Evolutionary conservation across 2,329 filamentous ascomycete genomes (phyloP).

Genomic region (Dactylellina drechsleri): DNA sequence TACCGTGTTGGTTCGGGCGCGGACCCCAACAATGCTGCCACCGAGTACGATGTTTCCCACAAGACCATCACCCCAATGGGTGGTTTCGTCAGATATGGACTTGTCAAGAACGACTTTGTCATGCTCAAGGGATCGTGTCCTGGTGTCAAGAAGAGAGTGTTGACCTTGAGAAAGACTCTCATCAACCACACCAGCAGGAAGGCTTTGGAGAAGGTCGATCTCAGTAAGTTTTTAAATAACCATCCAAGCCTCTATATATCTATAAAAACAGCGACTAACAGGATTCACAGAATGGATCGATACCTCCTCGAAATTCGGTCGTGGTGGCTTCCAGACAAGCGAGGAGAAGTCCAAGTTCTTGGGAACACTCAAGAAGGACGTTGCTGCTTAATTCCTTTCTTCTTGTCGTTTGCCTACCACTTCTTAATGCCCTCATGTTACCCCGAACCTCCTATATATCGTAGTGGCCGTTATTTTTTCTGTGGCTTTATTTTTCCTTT

Average conservation of each 20-base stretch:
- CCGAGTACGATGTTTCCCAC: constrained; percentile 96
- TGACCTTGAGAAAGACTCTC: constrained; percentile 99
- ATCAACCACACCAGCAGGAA: constrained; percentile 95
- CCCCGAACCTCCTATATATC: constrained; percentile 34
- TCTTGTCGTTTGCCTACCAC: constrained; percentile 53
- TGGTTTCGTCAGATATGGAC: constrained; percentile 99
- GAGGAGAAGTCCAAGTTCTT: constrained; percentile 98
- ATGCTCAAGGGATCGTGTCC: constrained; percentile 98
- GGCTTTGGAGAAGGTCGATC: constrained; percentile 97
- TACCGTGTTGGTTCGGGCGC: constrained; percentile 96
- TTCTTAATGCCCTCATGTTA: constrained; percentile 60
- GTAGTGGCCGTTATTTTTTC: constrained; percentile 7
- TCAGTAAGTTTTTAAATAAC: constrained; percentile 67
- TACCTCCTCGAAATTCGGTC: constrained; percentile 99
- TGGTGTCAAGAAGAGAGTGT: constrained; percentile 98
- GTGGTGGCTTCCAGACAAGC: constrained; percentile 98
- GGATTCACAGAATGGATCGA: constrained; percentile 90
- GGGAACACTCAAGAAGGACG: constrained; percentile 99
- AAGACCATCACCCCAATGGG: constrained; percentile 88
- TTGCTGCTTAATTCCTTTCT: constrained; percentile 66
- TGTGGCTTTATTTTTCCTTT: constrained; percentile 15
- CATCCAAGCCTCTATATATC: background rate
- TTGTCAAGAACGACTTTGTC: constrained; percentile 99
- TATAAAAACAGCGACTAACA: constrained; percentile 21
- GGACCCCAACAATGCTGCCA: constrained; percentile 91